Evolutionary conservation across 2,329 filamentous ascomycete species (phyloP), one percentile per base, ranked within the genome.

Genomic region (Fusarium sp.): DNA sequence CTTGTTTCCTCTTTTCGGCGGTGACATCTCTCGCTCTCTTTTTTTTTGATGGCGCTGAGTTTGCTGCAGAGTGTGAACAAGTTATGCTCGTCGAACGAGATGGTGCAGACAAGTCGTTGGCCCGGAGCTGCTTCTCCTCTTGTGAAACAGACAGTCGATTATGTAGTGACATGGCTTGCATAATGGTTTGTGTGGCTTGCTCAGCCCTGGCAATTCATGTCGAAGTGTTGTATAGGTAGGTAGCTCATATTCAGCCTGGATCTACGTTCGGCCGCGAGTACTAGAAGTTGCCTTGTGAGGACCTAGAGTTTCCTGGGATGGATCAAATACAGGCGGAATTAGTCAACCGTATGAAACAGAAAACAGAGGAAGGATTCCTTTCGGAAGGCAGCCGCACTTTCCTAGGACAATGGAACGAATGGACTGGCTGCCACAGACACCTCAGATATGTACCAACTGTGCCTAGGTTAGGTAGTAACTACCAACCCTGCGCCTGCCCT

Each of bases 351-450:
- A 32, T 57, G 70, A 51, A 67, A 62, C 57, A 50, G 50, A 74
- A 51, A 67, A 62, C 57, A 50, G 50, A 74, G 54, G n/a, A 51
- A 44, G n/a, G 50, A 44, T 26, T 39, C n/a, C 38, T 61, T 32
- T 38, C 47, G 63, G 54, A 71, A 59, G 48, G 45, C 61, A 71
- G 50, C 70, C 61, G 66, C 71, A 68, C 62, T 68, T 71, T 70
- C 54, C 57, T 32, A 62, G 42, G 36, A 47, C 26, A 55, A 42
- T n/a, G 39, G 39, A 42, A 30, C 30, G 22, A 17, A 32, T 50
- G 47, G 47, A 54, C 17, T 54, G 51, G 34, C 28, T 36, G 41
- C 47, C 41, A 30, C 44, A 62, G 38, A 18, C 24, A 48, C 45
- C 45, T 48, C 45, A 42, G 9, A 38, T 26, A 34, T 34, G 32